These are phyloP conservation scores for Phytophthora meadii DNA, from an alignment of 352 stramenopile genomes.

Conservation along the genomic window DNA sequence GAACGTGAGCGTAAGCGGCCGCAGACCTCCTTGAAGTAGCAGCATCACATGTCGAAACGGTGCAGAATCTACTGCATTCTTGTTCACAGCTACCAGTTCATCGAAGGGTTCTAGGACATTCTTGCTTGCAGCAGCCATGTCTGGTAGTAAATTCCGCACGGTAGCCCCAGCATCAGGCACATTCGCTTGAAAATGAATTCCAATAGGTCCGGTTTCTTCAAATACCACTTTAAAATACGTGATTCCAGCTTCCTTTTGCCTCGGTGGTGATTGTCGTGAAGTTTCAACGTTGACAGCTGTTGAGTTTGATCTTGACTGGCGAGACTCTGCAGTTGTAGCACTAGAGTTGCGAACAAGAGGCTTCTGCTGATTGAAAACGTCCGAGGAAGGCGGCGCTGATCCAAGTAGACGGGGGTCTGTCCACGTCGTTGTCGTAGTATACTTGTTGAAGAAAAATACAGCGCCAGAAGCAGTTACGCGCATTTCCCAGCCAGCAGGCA, in stretches of 20 bases:
- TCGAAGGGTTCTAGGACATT: constrained; percentile 65
- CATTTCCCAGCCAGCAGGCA: constrained; percentile 86
- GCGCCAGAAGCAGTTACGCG: constrained; percentile 67
- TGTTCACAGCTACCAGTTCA: constrained; percentile 81
- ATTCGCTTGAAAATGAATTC: constrained; percentile 87
- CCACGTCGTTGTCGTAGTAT: constrained; percentile 80
- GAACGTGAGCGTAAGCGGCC: constrained; percentile 83
- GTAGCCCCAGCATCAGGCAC: constrained; percentile 67
- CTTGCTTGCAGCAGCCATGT: constrained; percentile 61
- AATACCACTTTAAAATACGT: constrained; percentile 78
- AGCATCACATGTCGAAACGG: constrained; percentile 87
- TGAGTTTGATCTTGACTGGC: constrained; percentile 29
- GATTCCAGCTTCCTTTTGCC: constrained; percentile 21
- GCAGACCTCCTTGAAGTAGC: constrained; percentile 75
- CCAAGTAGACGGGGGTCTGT: constrained; percentile 59
- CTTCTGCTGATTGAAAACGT: constrained; percentile 20
- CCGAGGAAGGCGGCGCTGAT: constrained; percentile 16
- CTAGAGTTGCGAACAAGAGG: constrained; percentile 16
- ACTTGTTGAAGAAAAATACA: constrained; percentile 84
- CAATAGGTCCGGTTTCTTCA: constrained; percentile 72
- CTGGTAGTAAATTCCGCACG: constrained; percentile 62
- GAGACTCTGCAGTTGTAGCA: constrained; percentile 17
- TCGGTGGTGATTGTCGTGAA: background rate
- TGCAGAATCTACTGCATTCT: constrained; percentile 65
- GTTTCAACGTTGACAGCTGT: constrained; percentile 13